Evolutionary conservation across 164 flowering plant genomes (phyloP), one percentile per base, ranked within the genome.

Genomic region (Stephania yunnanensis): DNA sequence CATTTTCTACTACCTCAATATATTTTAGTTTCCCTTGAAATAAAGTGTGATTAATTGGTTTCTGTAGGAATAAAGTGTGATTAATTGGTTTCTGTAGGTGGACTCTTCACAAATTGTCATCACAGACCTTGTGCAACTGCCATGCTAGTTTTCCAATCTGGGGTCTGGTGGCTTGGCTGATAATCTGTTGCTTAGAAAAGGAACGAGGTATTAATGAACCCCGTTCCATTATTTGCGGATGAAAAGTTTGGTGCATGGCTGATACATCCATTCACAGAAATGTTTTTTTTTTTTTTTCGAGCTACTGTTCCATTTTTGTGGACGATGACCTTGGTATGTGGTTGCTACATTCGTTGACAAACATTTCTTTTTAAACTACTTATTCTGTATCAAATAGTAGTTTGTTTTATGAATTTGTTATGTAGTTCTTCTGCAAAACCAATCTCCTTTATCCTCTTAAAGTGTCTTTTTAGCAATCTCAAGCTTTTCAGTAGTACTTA

Each of bases 41-140:
- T 36, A 36, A 36, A 36, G 42, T 36, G 42, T 36, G 42, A n/a
- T 61, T 48, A 2, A 63, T 71, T 70, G 67, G 68, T 63, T 53
- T 42, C n/a, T 63, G 70, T 74, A 76, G 78, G 45, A 36, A 36
- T 36, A 36, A 36, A 36, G 42, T 36, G 42, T 36, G 42, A n/a
- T 61, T 48, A 2, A 63, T 71, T 70, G 67, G 68, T 63, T 53
- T 42, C n/a, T 63, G 70, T 74, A 76, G 78, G 45, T 46, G 46
- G 63, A 46, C 68, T 64, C 45, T 17, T n/a, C 69, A 69, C 31
- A 68, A 53, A 70, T 58, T 55, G n/a, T 69, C 73, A 42, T 70
- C 29, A 61, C 73, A 22, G 44, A 68, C 58, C 55, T 58, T 68
- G 25, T 63, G 78, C 55, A 61, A 30, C 65, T 13, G 58, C 22